Conservation (phyloP, 31 red algal genomes). For the Asparagopsis taxiformis region DNA sequence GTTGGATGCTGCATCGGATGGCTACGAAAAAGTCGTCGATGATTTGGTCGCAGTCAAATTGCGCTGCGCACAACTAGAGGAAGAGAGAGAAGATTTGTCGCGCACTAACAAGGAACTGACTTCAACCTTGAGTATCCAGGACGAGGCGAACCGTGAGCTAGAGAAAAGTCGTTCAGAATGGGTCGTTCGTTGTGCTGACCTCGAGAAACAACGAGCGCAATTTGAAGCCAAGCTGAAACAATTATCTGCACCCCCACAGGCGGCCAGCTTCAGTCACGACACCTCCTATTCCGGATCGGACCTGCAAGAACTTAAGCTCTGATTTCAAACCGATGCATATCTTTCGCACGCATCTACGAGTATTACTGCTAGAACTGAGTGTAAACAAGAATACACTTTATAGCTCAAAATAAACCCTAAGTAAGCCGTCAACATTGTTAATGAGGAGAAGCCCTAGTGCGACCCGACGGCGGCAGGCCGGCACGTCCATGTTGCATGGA, state of each 20-base stretch:
- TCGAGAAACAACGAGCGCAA: conserved; percentile 39
- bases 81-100: conserved; percentile 52
- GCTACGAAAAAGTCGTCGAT: conserved; percentile 55
- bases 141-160: conserved; percentile 45
- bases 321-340: too few relatives aligned
- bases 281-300: too few relatives aligned
- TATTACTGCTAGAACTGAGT: too few relatives aligned
- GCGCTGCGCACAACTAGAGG: conserved; percentile 52
- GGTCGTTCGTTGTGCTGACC: conserved; percentile 59
- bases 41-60: conserved; percentile 60
- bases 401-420: too few relatives aligned
- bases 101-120: conserved; percentile 36
- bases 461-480: conserved; percentile 38
- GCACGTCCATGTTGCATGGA: conserved; percentile 13
- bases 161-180: conserved; percentile 58
- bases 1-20: conserved; percentile 50
- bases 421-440: neutral
- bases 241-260: conserved; percentile 5
- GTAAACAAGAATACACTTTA: too few relatives aligned
- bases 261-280: too few relatives aligned
- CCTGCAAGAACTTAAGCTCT: too few relatives aligned
- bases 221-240: conserved; percentile 40
- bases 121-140: conserved; percentile 3
- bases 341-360: too few relatives aligned
- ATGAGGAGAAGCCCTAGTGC: conserved; percentile 14